A percentile compares a stretch with the other conserved stretches of the same genome.
Evolutionary conservation across 257 asterid species (phyloP).

Genomic region (Haberlea rhodopensis): DNA sequence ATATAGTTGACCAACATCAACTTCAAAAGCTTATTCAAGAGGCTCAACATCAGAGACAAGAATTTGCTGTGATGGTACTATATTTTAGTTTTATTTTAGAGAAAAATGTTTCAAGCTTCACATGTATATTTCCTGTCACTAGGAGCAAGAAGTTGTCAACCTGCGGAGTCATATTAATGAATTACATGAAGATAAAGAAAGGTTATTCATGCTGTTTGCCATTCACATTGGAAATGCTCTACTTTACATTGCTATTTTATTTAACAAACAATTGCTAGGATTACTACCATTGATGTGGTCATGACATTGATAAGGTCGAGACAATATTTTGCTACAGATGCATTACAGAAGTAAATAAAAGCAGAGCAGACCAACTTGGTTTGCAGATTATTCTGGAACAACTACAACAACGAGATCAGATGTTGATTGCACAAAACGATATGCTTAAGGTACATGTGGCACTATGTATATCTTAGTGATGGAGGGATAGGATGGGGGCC

Average conservation of each 20-base stretch:
- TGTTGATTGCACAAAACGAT: conserved; percentile 73
- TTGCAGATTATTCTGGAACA: conserved; percentile 58
- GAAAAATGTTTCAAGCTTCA: conserved; percentile 19
- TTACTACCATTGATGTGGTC: conserved; percentile 6
- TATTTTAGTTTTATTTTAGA: conserved; percentile 10
- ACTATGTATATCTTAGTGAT: background rate
- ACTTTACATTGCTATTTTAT: background rate
- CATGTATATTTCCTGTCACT: conserved; percentile 24
- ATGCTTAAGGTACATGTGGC: conserved; percentile 59
- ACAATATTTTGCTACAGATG: conserved; percentile 43
- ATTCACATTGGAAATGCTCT: conserved; percentile 11
- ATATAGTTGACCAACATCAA: conserved; percentile 66
- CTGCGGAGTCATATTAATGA: conserved; percentile 55
- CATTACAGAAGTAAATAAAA: conserved; percentile 47
- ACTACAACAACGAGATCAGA: conserved; percentile 63
- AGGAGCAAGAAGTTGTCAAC: conserved; percentile 64
- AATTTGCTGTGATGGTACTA: conserved; percentile 56
- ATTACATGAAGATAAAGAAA: conserved; percentile 65
- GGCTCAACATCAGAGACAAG: conserved; percentile 63
- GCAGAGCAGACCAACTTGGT: conserved; percentile 53
- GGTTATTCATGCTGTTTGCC: conserved; percentile 38
- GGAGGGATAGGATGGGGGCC: background rate
- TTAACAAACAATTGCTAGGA: background rate
- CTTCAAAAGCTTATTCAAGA: conserved; percentile 71
- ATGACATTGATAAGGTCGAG: background rate